A percentile compares a stretch with the other conserved stretches of the same genome.
phyloP scores from a whole-genome alignment of 805 yeast species.

The Candida dajiaensis region DNA sequence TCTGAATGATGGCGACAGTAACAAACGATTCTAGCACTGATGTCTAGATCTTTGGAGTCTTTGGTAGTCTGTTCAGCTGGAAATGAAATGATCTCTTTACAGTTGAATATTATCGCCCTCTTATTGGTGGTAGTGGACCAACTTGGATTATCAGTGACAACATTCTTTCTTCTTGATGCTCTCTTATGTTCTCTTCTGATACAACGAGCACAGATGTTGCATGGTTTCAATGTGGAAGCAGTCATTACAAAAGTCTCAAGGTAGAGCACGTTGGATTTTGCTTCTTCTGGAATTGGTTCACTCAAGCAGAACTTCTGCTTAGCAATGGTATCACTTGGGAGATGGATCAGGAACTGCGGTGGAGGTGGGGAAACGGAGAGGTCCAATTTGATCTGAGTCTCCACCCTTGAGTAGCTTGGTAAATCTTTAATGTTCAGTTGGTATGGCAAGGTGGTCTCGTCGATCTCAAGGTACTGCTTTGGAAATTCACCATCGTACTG shows the following conservation, averaged over 20 bases:
- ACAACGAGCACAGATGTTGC: slow-evolving; percentile 83
- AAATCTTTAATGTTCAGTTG: slow-evolving; percentile 50
- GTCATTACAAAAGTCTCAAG: slow-evolving; percentile 80
- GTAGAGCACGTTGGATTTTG: slow-evolving; percentile 50
- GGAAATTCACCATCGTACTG: slow-evolving; percentile 23
- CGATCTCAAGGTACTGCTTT: slow-evolving; percentile 22
- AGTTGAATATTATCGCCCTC: slow-evolving; percentile 85
- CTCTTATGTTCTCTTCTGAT: slow-evolving; percentile 89
- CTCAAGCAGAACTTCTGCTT: slow-evolving; percentile 75
- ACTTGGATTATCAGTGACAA: slow-evolving; percentile 66
- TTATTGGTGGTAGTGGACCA: slow-evolving; percentile 72
- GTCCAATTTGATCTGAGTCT: slow-evolving; percentile 84
- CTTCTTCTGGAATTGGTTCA: slow-evolving; percentile 35
- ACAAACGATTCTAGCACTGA: slow-evolving; percentile 79
- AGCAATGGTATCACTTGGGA: slow-evolving; percentile 84
- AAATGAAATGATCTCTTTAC: slow-evolving; percentile 77
- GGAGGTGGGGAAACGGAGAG: slow-evolving; percentile 73
- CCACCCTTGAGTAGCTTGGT: slow-evolving; percentile 85
- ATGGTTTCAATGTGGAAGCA: slow-evolving; percentile 43
- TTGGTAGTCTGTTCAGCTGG: slow-evolving; percentile 41
- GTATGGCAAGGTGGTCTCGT: slow-evolving; percentile 32
- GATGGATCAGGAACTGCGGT: slow-evolving; percentile 60
- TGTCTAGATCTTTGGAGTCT: slow-evolving; percentile 34
- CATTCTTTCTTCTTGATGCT: slow-evolving; percentile 85
- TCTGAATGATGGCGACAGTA: slow-evolving; percentile 95